phyloP scores from a whole-genome alignment of 225 moss, liverwort and hornwort species.

The Neckera pumila region DNA sequence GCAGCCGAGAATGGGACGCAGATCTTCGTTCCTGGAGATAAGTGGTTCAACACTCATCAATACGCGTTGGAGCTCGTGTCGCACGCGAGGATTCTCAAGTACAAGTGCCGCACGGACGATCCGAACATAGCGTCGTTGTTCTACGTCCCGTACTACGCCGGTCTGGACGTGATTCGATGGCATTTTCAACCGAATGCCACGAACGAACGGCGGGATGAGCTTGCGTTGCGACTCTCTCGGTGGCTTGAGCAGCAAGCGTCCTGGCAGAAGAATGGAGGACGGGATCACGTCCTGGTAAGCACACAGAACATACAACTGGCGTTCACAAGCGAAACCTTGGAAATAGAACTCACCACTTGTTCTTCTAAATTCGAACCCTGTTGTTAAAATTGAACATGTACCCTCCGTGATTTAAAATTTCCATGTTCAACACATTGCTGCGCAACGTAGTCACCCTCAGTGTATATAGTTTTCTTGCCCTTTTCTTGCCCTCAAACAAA shows the following conservation, averaged over 20 bases:
- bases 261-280: conserved; percentile 36
- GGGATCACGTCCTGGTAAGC: conserved; percentile 53
- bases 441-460: not conserved
- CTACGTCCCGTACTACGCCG: conserved; percentile 76
- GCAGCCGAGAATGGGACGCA: conserved; percentile 18
- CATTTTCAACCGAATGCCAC: conserved; percentile 38
- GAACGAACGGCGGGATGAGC: conserved; percentile 33
- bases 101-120: conserved; percentile 48
- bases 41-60: conserved; percentile 74
- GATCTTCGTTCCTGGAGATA: conserved; percentile 51
- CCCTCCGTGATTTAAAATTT: not conserved
- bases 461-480: too few species aligned
- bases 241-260: conserved; percentile 41
- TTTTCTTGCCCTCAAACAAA: not conserved
- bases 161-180: conserved; percentile 79
- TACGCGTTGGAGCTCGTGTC: conserved; percentile 69
- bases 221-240: conserved; percentile 24
- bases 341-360: not conserved
- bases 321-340: not conserved
- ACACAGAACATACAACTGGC: not conserved
- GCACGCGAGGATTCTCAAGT: conserved; percentile 50
- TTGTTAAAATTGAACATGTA: not conserved
- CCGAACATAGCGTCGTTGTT: conserved; percentile 39
- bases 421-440: not conserved
- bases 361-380: not conserved